Evolutionary conservation across 495 filamentous ascomycete genomes (phyloP), one percentile per base, ranked within the genome.

Genomic region (Penicillium bovifimosum): DNA sequence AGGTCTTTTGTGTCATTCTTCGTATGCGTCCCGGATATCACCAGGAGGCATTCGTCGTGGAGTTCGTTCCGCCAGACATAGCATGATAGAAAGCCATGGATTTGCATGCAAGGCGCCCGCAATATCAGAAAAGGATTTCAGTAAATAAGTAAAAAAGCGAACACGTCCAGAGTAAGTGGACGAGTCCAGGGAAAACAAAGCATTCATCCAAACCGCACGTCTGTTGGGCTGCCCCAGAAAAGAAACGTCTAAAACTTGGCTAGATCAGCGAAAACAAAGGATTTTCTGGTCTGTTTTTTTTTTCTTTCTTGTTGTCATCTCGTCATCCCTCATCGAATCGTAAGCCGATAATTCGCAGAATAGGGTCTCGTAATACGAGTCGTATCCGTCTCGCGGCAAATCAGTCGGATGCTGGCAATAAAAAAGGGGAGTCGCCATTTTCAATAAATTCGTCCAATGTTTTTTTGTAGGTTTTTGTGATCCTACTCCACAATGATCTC

Each of bases 401-500:
- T 66, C 68, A 75, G 69, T 72, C 63, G 64, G 61, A 64, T 66
- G 63, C 53, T 65, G 63, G 63, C 61, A 66, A 61, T 57, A 64
- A 60, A 61, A 61, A 51, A 44, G 50, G 59, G 50, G 59, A 54
- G 42, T 41, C 54, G 52, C 61, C 61, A 56, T 64, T 49, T 55
- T 63, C 52, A 64, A 65, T 58, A 69, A 58, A 58, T 31, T 60
- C 42, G 27, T 65, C 56, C 54, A 47, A 56, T 52, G 41, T 62
- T 48, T 36, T 36, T 36, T 36, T 35, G n/a, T 29, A n/a, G n/a
- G 29, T 31, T 10, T 56, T n/a, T n/a, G n/a, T n/a, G n/a, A n/a
- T n/a, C n/a, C n/a, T 76, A 79, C 69, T 80, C 77, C 59, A 80
- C 77, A 52, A 80, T 80, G 61, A 80, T 80, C 52, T 79, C 77